phyloP scores from a whole-genome alignment of 2,329 filamentous ascomycete genomes.

The Penicillium sp. region DNA sequence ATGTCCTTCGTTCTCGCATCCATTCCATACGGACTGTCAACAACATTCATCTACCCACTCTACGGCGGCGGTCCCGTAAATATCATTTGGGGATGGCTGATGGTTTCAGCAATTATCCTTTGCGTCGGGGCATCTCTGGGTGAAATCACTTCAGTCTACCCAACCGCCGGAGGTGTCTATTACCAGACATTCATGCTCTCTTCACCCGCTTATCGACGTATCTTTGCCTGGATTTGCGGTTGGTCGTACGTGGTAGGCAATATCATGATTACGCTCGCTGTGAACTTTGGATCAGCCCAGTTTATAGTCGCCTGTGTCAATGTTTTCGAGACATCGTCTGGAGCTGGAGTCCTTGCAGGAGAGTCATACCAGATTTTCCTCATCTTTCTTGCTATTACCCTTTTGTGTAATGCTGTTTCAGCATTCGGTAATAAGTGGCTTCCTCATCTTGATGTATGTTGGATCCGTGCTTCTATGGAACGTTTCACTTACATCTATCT shows the following conservation, averaged over 20 bases:
- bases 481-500: slow-evolving; percentile 48
- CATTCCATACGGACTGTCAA: slow-evolving; percentile 64
- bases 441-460: slow-evolving; percentile 65
- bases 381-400: slow-evolving; percentile 69
- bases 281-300: slow-evolving; percentile 68
- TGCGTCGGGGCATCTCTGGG: slow-evolving; percentile 65
- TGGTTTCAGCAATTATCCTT: slow-evolving; percentile 62
- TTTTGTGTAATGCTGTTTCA: slow-evolving; percentile 55
- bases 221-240: slow-evolving; percentile 67
- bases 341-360: slow-evolving; percentile 54
- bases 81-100: slow-evolving; percentile 68
- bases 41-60: slow-evolving; percentile 66
- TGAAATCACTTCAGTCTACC: slow-evolving; percentile 68
- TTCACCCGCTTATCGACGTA: slow-evolving; percentile 62
- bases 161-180: slow-evolving; percentile 67
- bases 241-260: slow-evolving; percentile 77
- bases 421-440: slow-evolving; percentile 56
- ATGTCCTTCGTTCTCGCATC: slow-evolving; percentile 67
- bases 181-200: slow-evolving; percentile 68
- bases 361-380: slow-evolving; percentile 65
- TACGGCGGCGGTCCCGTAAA: slow-evolving; percentile 62
- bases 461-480: neutral
- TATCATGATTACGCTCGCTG: slow-evolving; percentile 72
- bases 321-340: slow-evolving; percentile 51
- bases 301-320: slow-evolving; percentile 58